phyloP scores from a whole-genome alignment of 352 stramenopile species.

The Thraustochytrium sp. region DNA sequence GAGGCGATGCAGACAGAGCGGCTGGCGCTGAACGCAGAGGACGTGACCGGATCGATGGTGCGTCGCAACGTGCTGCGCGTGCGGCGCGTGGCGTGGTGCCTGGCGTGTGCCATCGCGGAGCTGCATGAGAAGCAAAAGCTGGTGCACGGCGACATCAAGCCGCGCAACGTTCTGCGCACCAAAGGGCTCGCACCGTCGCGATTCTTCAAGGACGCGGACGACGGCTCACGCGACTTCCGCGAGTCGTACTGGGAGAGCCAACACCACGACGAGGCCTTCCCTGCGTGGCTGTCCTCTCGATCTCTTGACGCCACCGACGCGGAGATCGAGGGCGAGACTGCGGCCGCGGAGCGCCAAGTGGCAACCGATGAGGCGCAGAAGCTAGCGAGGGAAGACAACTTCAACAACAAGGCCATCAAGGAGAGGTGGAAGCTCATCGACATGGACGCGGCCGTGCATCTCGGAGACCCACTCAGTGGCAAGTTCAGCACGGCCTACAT shows the following conservation, averaged over 20 bases:
- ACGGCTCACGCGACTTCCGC: too few relatives aligned
- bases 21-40: not conserved
- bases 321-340: not conserved
- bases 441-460: not conserved
- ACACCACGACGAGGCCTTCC: too few relatives aligned
- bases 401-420: too few relatives aligned
- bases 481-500: conserved; percentile 11
- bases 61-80: not conserved
- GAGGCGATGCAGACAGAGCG: conserved; percentile 5
- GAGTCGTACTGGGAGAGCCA: too few relatives aligned
- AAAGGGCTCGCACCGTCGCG: not conserved
- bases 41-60: not conserved
- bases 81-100: not conserved
- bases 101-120: not conserved
- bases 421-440: conserved; percentile 31
- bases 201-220: not conserved
- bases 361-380: not conserved
- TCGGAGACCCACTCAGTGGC: not conserved
- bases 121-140: not conserved
- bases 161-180: conserved; percentile 8
- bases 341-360: not conserved
- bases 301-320: not conserved
- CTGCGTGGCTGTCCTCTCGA: not conserved
- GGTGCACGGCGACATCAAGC: conserved; percentile 24
- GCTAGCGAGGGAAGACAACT: not conserved